Evolutionary conservation across 2,329 filamentous ascomycete genomes (phyloP).

Genomic region (Nigrospora sphaerica): DNA sequence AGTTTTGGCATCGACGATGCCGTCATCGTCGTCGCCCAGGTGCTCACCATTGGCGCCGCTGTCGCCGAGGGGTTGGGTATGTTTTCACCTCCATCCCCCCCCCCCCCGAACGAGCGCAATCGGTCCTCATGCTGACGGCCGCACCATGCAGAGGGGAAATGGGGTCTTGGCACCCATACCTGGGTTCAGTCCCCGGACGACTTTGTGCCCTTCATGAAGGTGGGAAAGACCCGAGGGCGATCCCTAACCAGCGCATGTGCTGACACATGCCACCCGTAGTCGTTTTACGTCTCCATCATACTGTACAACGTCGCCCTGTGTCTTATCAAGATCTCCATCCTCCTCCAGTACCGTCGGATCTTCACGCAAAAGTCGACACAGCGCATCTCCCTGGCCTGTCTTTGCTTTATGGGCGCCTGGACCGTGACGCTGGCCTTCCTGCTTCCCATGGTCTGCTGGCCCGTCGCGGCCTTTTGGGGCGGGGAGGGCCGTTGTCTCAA

Average conservation of each 20-base stretch:
- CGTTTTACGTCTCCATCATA: slow-evolving; percentile 23
- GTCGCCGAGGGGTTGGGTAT: slow-evolving; percentile 16
- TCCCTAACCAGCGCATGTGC: not conserved
- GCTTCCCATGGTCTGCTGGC: slow-evolving; percentile 12
- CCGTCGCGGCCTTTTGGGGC: slow-evolving; percentile 19
- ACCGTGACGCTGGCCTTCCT: slow-evolving; percentile 18
- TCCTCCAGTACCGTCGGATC: slow-evolving; percentile 31
- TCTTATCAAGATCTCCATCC: slow-evolving; percentile 27
- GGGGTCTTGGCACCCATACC: slow-evolving; percentile 15
- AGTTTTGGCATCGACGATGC: slow-evolving; percentile 16
- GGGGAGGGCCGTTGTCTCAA: slow-evolving; percentile 16
- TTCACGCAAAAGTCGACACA: slow-evolving; percentile 20
- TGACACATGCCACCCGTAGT: slow-evolving; percentile 8
- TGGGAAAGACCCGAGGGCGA: not conserved
- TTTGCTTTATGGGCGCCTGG: slow-evolving; percentile 20
- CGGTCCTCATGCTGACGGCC: no score
- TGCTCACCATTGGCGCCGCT: slow-evolving; percentile 12
- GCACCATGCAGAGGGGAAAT: slow-evolving; percentile 11
- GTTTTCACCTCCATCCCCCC: not conserved
- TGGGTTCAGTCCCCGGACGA: slow-evolving; percentile 9
- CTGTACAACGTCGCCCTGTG: slow-evolving; percentile 25
- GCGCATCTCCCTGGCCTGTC: slow-evolving; percentile 12
- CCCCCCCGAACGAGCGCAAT: no score
- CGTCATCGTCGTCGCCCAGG: slow-evolving; percentile 12
- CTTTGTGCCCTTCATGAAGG: slow-evolving; percentile 13